A percentile compares a stretch with the other conserved stretches of the same genome.
Evolutionary conservation across 1,284 basidiomycete species (phyloP).

Genomic region (Ustilago vetiveriae): DNA sequence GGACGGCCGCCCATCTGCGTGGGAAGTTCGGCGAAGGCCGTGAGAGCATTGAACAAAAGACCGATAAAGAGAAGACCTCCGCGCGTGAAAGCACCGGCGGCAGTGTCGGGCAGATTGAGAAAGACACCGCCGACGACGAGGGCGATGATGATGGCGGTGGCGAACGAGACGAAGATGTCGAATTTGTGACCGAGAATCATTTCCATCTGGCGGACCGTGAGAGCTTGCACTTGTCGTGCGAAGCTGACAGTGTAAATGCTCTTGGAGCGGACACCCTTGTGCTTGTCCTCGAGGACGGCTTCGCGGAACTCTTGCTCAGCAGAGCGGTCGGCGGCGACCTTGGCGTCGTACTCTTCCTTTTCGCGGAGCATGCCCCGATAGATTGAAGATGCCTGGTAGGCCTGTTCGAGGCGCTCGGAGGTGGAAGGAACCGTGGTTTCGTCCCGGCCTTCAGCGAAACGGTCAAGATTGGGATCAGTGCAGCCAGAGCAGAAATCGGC

Average conservation of each 20-base stretch:
- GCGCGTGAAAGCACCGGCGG: constrained; percentile 57
- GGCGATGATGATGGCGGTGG: constrained; percentile 69
- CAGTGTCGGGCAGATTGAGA: constrained; percentile 66
- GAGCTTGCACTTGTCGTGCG: constrained; percentile 67
- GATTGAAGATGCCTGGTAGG: constrained; percentile 38
- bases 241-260: constrained; percentile 37
- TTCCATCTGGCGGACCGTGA: constrained; percentile 80
- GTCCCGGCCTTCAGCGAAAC: constrained; percentile 63
- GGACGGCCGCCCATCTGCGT: constrained; percentile 75
- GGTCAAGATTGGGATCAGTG: constrained; percentile 79
- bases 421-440: constrained; percentile 41
- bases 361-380: constrained; percentile 38
- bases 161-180: constrained; percentile 72
- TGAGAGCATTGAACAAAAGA: constrained; percentile 61
- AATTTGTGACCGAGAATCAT: constrained; percentile 82
- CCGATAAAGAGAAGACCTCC: constrained; percentile 61
- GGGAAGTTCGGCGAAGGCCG: constrained; percentile 73
- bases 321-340: constrained; percentile 28
- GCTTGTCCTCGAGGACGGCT: constrained; percentile 42
- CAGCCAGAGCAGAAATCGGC: constrained; percentile 69
- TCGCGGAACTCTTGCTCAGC: constrained; percentile 35
- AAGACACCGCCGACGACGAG: constrained; percentile 84
- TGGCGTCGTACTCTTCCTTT: constrained; percentile 65
- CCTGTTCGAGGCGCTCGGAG: constrained; percentile 39
- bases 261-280: constrained; percentile 35